Evolutionary conservation across 768 basidiomycete genomes (phyloP).

Genomic region (Coprinopsis marcescibilis): DNA sequence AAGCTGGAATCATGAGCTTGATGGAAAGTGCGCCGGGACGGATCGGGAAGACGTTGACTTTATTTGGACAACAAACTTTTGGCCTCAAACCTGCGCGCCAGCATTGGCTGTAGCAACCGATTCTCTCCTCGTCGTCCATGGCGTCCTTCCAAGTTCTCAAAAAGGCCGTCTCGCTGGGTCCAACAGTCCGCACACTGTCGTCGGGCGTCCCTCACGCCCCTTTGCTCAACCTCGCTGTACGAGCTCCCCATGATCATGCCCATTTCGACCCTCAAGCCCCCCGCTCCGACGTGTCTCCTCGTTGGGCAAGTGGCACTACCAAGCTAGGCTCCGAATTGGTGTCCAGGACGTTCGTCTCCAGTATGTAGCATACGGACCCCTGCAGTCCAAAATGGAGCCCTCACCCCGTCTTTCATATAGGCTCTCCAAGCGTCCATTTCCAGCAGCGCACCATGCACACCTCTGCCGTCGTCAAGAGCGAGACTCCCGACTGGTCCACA

Average conservation of each 20-base stretch:
- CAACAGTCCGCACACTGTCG: constrained; percentile 74
- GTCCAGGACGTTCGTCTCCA: constrained; percentile 56
- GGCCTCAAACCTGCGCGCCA: constrained; percentile 19
- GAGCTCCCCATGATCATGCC: constrained; percentile 56
- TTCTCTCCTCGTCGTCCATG: constrained; percentile 37
- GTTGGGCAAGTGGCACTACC: constrained; percentile 57
- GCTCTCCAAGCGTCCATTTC: constrained; percentile 46
- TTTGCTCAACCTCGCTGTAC: constrained; percentile 66
- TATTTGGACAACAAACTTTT: constrained; percentile 27
- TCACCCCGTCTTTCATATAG: constrained; percentile 23
- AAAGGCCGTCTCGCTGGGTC: constrained; percentile 78
- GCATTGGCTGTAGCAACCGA: constrained; percentile 19
- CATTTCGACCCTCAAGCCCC: constrained; percentile 43
- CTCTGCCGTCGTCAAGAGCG: constrained; percentile 58
- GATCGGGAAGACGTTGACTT: constrained; percentile 37
- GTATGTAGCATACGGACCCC: constrained; percentile 35
- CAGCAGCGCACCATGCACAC: constrained; percentile 76
- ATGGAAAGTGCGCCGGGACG: constrained; percentile 23
- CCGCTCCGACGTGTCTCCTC: constrained; percentile 58
- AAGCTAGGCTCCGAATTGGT: constrained; percentile 49
- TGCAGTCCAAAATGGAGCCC: constrained; percentile 9
- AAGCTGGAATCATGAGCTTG: constrained; percentile 9
- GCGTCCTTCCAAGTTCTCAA: constrained; percentile 67
- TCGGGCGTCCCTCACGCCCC: constrained; percentile 77
- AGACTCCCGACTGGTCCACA: constrained; percentile 84